phyloP scores from a whole-genome alignment of 371 early-diverging fungal genomes.

The Actinomortierella wolfii region DNA sequence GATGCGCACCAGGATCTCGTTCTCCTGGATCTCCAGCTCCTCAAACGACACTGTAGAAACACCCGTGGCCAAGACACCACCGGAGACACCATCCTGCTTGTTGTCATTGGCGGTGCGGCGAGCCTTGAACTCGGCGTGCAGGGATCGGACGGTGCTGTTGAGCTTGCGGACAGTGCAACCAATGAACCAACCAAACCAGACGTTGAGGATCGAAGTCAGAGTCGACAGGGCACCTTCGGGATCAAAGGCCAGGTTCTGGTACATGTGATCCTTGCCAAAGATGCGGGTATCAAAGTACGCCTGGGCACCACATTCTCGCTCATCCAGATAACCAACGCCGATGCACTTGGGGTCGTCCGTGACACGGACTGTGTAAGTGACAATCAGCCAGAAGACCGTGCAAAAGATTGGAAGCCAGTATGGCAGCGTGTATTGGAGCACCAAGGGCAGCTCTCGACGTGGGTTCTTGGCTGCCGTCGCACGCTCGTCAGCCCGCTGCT shows the following conservation, averaged over 20 bases:
- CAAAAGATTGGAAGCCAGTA: conserved; percentile 27
- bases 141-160: conserved; percentile 27
- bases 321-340: conserved; percentile 24
- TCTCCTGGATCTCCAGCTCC: conserved; percentile 9
- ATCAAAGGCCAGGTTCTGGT: conserved; percentile 48
- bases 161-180: conserved; percentile 43
- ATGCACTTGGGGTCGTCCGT: conserved; percentile 15
- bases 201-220: conserved; percentile 47
- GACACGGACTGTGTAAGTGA: conserved; percentile 45
- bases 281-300: conserved; percentile 48
- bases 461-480: conserved; percentile 7
- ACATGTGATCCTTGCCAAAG: conserved; percentile 49
- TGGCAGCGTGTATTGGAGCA: conserved; percentile 10
- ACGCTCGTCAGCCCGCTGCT: not conserved
- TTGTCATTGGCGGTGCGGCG: conserved; percentile 8
- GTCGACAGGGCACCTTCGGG: conserved; percentile 57
- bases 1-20: conserved; percentile 22
- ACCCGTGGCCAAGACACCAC: not conserved
- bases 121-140: conserved; percentile 16
- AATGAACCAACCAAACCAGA: conserved; percentile 50
- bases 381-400: conserved; percentile 46
- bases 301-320: conserved; percentile 51
- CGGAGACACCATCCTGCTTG: conserved; percentile 11
- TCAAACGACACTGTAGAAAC: not conserved
- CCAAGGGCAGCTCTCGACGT: not conserved